These are phyloP conservation scores for Termitomyces sp. DNA, from an alignment of 768 basidiomycete species.

Conservation along the genomic window DNA sequence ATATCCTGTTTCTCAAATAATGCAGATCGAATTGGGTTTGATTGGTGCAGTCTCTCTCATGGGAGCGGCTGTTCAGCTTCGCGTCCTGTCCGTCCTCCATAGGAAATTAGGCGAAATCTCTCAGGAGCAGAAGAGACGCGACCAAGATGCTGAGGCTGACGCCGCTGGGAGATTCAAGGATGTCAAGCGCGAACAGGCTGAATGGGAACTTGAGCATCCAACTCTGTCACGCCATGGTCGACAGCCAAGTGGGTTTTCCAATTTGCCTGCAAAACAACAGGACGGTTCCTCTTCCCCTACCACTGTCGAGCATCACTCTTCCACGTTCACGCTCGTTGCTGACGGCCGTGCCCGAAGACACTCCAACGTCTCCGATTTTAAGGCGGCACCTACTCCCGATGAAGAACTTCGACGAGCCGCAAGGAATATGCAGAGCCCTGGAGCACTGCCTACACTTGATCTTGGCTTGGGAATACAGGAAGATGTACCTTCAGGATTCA, in stretches of 20 bases:
- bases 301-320: constrained; percentile 44
- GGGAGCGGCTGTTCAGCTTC: constrained; percentile 88
- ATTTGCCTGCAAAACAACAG: constrained; percentile 60
- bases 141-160: constrained; percentile 71
- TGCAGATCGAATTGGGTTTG: constrained; percentile 92
- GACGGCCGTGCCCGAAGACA: constrained; percentile 54
- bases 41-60: constrained; percentile 80
- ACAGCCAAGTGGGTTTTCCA: constrained; percentile 60
- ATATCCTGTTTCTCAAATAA: constrained; percentile 84
- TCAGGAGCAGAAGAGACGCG: constrained; percentile 66
- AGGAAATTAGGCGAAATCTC: constrained; percentile 77
- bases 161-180: constrained; percentile 68
- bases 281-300: constrained; percentile 45
- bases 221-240: constrained; percentile 57
- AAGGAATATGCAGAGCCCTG: constrained; percentile 46
- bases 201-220: constrained; percentile 89
- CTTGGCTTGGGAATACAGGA: constrained; percentile 73
- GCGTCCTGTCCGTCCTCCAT: constrained; percentile 77
- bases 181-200: constrained; percentile 65
- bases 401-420: constrained; percentile 57
- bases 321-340: constrained; percentile 47
- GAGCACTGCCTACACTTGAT: constrained; percentile 67
- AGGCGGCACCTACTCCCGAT: constrained; percentile 56
- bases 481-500: constrained; percentile 71
- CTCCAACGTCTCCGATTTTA: constrained; percentile 74